Evolutionary conservation across 2,329 filamentous ascomycete genomes (phyloP).

Genomic region (Xylariaceae sp.): DNA sequence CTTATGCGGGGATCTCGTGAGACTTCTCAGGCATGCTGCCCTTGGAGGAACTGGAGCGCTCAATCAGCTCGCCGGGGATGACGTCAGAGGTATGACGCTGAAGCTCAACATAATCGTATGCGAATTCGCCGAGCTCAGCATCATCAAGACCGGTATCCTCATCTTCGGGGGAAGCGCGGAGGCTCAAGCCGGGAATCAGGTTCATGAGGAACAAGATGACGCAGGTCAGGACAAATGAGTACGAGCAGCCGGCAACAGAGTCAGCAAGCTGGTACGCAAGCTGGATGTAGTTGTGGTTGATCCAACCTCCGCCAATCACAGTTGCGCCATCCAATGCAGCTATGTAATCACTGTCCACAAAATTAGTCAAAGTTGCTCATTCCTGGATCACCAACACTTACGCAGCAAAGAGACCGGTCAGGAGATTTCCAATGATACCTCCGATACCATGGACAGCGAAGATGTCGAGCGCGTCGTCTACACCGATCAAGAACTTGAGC

Average conservation of each 20-base stretch:
- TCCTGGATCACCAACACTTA: constrained; percentile 36
- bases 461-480: constrained; percentile 86
- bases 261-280: constrained; percentile 70
- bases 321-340: constrained; percentile 69
- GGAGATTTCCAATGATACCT: constrained; percentile 75
- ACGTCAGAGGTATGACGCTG: constrained; percentile 57
- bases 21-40: constrained; percentile 29
- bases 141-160: constrained; percentile 71
- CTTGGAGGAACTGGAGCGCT: constrained; percentile 25
- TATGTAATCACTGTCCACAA: constrained; percentile 57
- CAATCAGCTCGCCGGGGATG: constrained; percentile 11
- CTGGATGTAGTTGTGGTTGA: constrained; percentile 69
- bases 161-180: constrained; percentile 64
- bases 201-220: constrained; percentile 70
- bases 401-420: constrained; percentile 76
- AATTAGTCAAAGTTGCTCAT: constrained; percentile 2
- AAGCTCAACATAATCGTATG: constrained; percentile 78
- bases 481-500: constrained; percentile 69
- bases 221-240: constrained; percentile 66
- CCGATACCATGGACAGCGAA: constrained; percentile 88
- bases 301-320: constrained; percentile 61
- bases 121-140: constrained; percentile 76
- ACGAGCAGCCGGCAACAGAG: constrained; percentile 61
- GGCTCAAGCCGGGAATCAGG: constrained; percentile 66
- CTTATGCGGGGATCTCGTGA: background rate